A percentile compares a stretch with the other conserved stretches of the same genome.
Conservation (phyloP, 495 filamentous ascomycete species). For the Neurospora tetrasperma region DNA sequence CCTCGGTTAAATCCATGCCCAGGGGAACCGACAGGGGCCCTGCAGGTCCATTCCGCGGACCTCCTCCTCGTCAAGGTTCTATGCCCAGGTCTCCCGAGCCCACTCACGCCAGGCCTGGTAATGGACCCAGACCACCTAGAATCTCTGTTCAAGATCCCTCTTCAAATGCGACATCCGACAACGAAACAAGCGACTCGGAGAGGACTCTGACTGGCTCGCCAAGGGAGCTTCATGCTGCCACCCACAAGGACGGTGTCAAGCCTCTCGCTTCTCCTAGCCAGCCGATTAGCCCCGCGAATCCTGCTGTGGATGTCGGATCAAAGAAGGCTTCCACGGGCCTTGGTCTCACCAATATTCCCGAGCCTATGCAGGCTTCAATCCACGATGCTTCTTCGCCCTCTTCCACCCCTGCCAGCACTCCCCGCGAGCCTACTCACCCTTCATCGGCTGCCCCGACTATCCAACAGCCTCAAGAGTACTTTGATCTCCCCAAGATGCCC, state of each 20-base stretch:
- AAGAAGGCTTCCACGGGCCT: slow-evolving; percentile 11
- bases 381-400: slow-evolving; percentile 11
- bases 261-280: slow-evolving; percentile 14
- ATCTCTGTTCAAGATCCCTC: background rate
- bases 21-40: slow-evolving; percentile 42
- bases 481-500: slow-evolving; percentile 13
- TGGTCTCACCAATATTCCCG: slow-evolving; percentile 9
- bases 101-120: background rate
- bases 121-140: background rate
- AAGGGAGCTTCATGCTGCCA: slow-evolving; percentile 24
- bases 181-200: background rate
- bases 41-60: background rate
- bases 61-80: background rate
- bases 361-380: slow-evolving; percentile 14
- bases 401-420: slow-evolving; percentile 6
- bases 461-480: slow-evolving; percentile 21
- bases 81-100: background rate
- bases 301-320: slow-evolving; percentile 15
- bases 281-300: slow-evolving; percentile 15
- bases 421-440: slow-evolving; percentile 4
- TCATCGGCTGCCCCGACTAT: slow-evolving; percentile 9
- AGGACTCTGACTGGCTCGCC: background rate
- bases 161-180: background rate
- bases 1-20: slow-evolving; percentile 47
- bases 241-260: slow-evolving; percentile 16